Conservation (phyloP, 345 rosid species). For the Nephelium lappaceum region DNA sequence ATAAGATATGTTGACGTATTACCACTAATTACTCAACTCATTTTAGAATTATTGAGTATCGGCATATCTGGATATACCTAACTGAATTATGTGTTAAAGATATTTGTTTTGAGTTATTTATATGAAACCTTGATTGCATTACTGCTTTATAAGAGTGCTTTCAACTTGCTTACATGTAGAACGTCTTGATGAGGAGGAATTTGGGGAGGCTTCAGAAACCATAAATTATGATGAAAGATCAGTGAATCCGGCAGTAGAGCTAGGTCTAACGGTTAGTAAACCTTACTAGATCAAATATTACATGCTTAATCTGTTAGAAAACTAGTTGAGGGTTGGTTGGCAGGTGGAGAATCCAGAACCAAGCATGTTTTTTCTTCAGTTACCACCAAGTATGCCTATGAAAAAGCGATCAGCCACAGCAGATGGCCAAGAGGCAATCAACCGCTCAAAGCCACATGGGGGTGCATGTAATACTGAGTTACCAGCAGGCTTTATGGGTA, state of each 20-base stretch:
- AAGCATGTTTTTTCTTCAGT: conserved; percentile 61
- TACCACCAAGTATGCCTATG: conserved; percentile 68
- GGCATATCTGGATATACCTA: too few species aligned
- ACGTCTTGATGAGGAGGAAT: conserved; percentile 74
- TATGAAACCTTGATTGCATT: conserved; percentile 5
- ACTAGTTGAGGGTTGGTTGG: conserved; percentile 24
- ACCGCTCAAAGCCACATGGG: conserved; percentile 30
- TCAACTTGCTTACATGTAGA: conserved; percentile 44
- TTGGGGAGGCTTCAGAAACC: conserved; percentile 42
- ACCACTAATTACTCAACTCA: background rate
- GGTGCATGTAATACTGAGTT: conserved; percentile 30
- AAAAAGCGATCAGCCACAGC: conserved; percentile 41
- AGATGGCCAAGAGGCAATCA: conserved; percentile 35
- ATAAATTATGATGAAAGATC: conserved; percentile 47
- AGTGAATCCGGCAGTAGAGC: conserved; percentile 47
- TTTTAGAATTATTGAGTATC: background rate
- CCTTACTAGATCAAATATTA: conserved; percentile 14
- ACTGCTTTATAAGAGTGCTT: background rate
- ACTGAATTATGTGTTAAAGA: background rate
- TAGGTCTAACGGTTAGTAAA: conserved; percentile 60
- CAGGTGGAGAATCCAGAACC: conserved; percentile 72
- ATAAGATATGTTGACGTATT: conserved; percentile 2
- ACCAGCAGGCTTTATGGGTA: conserved; percentile 83
- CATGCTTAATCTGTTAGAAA: conserved; percentile 15
- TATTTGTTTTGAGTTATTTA: background rate